phyloP scores from a whole-genome alignment of 345 rosid species.

The Euclidium syriacum region DNA sequence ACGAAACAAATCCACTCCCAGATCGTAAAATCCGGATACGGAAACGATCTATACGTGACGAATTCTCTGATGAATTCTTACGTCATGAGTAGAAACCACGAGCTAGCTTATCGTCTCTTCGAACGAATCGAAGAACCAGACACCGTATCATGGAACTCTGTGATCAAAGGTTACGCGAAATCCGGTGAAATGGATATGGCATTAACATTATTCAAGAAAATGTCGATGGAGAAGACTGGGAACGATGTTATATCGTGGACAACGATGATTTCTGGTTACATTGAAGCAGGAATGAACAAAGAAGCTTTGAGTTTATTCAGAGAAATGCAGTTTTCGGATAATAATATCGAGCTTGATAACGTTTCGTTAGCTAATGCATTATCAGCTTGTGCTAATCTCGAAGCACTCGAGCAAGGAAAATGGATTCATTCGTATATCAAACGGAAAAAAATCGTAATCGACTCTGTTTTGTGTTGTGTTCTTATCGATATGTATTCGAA shows the following conservation, averaged over 20 bases:
- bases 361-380: constrained; percentile 44
- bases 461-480: constrained; percentile 46
- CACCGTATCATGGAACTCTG: constrained; percentile 65
- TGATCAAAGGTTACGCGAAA: constrained; percentile 53
- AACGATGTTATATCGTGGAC: constrained; percentile 67
- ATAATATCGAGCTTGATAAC: constrained; percentile 51
- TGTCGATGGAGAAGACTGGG: constrained; percentile 38
- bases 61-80: constrained; percentile 62
- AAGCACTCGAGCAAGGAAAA: constrained; percentile 72
- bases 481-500: constrained; percentile 73
- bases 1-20: constrained; percentile 56
- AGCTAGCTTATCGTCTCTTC: constrained; percentile 43
- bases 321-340: constrained; percentile 60
- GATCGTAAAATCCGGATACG: constrained; percentile 48
- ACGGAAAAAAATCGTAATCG: constrained; percentile 23
- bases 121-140: constrained; percentile 38
- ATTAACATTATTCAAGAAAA: constrained; percentile 33
- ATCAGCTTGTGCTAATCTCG: constrained; percentile 71
- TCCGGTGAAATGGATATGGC: constrained; percentile 42
- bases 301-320: constrained; percentile 58
- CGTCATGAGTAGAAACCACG: constrained; percentile 33
- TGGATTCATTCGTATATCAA: constrained; percentile 60
- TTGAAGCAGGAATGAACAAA: constrained; percentile 48
- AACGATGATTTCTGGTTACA: constrained; percentile 60
- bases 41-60: constrained; percentile 34